Evolutionary conservation across 1,284 basidiomycete genomes (phyloP).

Genomic region (Sanghuangporus sanghuang): DNA sequence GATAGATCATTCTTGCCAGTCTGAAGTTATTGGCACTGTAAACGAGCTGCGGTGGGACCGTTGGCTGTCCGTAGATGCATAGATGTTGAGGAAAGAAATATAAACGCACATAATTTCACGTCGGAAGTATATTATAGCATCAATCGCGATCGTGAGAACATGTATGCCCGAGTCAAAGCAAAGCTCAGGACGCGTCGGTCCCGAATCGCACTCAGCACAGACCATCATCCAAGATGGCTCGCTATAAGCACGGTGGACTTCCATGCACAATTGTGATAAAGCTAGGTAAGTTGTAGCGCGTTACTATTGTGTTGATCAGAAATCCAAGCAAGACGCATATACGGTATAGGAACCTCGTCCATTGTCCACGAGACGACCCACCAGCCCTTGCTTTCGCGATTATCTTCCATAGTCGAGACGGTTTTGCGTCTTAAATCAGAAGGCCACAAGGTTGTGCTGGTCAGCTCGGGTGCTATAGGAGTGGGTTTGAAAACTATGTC

Average conservation of each 20-base stretch:
- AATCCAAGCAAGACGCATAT: constrained; percentile 8
- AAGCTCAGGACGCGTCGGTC: neutral
- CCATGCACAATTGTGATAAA: constrained; percentile 80
- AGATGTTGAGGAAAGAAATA: too few species aligned
- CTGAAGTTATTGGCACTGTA: too few species aligned
- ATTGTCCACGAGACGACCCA: constrained; percentile 90
- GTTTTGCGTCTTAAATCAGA: constrained; percentile 72
- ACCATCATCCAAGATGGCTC: constrained; percentile 4
- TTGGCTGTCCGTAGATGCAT: too few species aligned
- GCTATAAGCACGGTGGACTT: constrained; percentile 7
- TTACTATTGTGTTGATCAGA: neutral
- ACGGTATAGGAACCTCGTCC: constrained; percentile 76
- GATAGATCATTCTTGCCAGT: too few species aligned
- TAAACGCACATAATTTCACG: too few species aligned
- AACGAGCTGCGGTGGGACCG: too few species aligned
- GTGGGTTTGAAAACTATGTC: constrained; percentile 93
- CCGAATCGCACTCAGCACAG: neutral
- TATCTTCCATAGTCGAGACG: constrained; percentile 91
- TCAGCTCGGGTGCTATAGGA: constrained; percentile 94
- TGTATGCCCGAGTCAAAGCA: neutral
- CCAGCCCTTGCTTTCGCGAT: constrained; percentile 83
- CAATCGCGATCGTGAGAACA: neutral
- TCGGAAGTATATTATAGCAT: too few species aligned
- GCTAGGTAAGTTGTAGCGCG: constrained; percentile 48
- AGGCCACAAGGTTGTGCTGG: constrained; percentile 93